phyloP scores from a whole-genome alignment of 2,329 filamentous ascomycete genomes.

The Colletotrichum godetiae region DNA sequence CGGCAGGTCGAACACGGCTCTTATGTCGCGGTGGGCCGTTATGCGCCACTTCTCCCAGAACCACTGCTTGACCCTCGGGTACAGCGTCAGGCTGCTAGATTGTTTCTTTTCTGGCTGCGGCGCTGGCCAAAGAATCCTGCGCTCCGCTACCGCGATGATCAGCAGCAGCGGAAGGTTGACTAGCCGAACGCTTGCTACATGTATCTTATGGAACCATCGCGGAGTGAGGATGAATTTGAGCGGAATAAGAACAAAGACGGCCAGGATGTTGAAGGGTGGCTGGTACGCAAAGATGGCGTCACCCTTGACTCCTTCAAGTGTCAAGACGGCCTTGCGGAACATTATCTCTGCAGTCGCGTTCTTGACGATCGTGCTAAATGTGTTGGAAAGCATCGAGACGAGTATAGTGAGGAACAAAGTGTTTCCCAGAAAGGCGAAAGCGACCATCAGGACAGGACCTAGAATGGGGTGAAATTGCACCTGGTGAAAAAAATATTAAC shows the following conservation, averaged over 20 bases:
- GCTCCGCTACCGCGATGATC: conserved; percentile 76
- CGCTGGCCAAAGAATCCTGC: conserved; percentile 72
- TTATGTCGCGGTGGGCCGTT: conserved; percentile 77
- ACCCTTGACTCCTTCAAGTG: conserved; percentile 86
- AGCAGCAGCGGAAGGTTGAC: conserved; percentile 82
- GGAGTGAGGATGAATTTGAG: conserved; percentile 82
- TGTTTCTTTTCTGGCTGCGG: conserved; percentile 32
- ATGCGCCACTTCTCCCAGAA: conserved; percentile 78
- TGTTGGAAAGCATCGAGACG: conserved; percentile 87
- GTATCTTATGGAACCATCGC: conserved; percentile 91
- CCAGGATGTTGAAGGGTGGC: conserved; percentile 85
- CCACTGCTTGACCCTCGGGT: conserved; percentile 48
- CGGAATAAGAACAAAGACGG: conserved; percentile 78
- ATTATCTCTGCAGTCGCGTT: conserved; percentile 87
- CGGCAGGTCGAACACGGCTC: conserved; percentile 78
- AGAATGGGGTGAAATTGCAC: conserved; percentile 82
- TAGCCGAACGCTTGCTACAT: conserved; percentile 79
- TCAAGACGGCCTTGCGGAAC: conserved; percentile 83
- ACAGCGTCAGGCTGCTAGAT: conserved; percentile 39
- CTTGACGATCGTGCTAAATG: conserved; percentile 80
- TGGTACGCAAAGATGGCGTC: conserved; percentile 87
- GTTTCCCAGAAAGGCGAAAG: conserved; percentile 88
- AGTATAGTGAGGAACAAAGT: conserved; percentile 90
- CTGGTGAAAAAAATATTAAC: conserved; percentile 44
- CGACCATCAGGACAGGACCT: conserved; percentile 82